Conservation (phyloP, 805 yeast genomes). For the Lachancea dasiensis region DNA sequence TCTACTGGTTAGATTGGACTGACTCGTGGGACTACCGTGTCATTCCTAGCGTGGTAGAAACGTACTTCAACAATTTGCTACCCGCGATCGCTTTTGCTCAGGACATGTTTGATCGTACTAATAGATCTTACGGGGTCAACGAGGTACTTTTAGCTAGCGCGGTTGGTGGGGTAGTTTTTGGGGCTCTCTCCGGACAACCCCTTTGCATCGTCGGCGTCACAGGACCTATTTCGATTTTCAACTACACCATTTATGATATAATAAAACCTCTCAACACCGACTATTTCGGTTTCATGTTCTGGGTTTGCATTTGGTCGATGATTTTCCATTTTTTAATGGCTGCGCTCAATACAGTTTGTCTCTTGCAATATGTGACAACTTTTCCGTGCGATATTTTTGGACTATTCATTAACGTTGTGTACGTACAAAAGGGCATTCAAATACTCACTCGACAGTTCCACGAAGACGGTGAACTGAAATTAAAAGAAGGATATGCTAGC, state of each 20-base stretch:
- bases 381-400: slow-evolving; percentile 94
- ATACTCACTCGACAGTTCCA: slow-evolving; percentile 67
- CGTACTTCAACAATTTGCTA: slow-evolving; percentile 82
- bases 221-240: slow-evolving; percentile 90
- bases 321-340: slow-evolving; percentile 72
- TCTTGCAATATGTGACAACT: slow-evolving; percentile 63
- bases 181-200: slow-evolving; percentile 84
- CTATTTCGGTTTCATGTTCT: slow-evolving; percentile 89
- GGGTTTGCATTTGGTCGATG: slow-evolving; percentile 92
- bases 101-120: slow-evolving; percentile 91
- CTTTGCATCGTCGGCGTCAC: slow-evolving; percentile 94
- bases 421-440: slow-evolving; percentile 86
- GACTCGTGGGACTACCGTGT: slow-evolving; percentile 86
- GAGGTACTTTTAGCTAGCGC: slow-evolving; percentile 83
- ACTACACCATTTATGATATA: slow-evolving; percentile 62
- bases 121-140: slow-evolving; percentile 83
- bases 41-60: slow-evolving; percentile 73
- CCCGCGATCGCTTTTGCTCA: slow-evolving; percentile 97
- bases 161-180: slow-evolving; percentile 84
- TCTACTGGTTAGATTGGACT: slow-evolving; percentile 67
- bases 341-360: slow-evolving; percentile 57
- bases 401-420: slow-evolving; percentile 78
- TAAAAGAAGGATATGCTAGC: slow-evolving; percentile 61
- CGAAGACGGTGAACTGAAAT: slow-evolving; percentile 28
- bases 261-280: slow-evolving; percentile 36